Percentiles rank a stretch among this genome's conserved stretches.
Evolutionary conservation across 2,329 filamentous ascomycete species (phyloP).

Genomic region (Colletotrichum kahawae): DNA sequence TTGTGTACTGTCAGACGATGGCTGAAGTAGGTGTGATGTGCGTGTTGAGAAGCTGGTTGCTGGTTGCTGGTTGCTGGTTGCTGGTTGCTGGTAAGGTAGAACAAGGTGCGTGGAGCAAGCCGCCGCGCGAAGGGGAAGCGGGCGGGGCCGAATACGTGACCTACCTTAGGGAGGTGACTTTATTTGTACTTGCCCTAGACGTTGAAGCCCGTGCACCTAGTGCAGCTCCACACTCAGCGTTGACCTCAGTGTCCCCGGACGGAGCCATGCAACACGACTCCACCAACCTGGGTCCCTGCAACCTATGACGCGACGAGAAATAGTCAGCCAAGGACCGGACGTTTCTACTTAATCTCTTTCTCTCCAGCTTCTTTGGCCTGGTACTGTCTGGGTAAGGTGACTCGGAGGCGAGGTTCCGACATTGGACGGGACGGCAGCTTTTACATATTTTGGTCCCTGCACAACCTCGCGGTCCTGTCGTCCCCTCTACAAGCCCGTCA

Average conservation of each 20-base stretch:
- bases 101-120: neutral
- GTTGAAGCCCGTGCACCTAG: neutral
- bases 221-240: neutral
- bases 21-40: neutral
- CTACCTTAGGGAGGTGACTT: neutral
- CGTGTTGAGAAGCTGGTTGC: neutral
- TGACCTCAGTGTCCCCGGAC: neutral
- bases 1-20: neutral
- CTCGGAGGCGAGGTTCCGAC: neutral
- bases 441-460: neutral
- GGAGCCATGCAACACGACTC: neutral
- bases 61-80: neutral
- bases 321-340: neutral
- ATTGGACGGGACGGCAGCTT: neutral
- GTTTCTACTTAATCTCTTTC: neutral
- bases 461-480: neutral
- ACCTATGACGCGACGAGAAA: conserved; percentile 12
- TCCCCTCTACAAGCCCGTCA: neutral
- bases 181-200: neutral
- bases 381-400: neutral
- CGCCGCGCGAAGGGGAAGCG: neutral
- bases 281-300: neutral
- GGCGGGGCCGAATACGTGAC: too few species aligned
- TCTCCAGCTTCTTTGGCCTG: neutral
- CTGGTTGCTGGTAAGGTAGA: neutral